Conservation (phyloP, 768 basidiomycete genomes). For the Tulasnella sp. region DNA sequence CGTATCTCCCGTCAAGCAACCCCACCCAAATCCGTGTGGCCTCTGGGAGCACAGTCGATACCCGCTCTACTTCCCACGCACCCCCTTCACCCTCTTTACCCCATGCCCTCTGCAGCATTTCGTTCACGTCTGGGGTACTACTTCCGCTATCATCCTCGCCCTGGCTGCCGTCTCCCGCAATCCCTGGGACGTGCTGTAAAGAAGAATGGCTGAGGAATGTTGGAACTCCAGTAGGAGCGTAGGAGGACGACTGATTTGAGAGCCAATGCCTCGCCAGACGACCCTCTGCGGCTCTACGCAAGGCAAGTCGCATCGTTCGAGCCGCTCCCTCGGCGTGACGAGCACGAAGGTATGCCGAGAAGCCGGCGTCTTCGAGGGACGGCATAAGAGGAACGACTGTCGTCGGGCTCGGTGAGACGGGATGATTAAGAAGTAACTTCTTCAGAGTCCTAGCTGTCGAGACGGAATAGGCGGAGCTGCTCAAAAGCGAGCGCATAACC, state of each 20-base stretch:
- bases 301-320: conserved; percentile 16
- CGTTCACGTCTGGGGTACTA: conserved; percentile 5
- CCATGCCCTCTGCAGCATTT: conserved; percentile 17
- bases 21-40: conserved; percentile 12
- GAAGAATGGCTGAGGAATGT: conserved; percentile 6
- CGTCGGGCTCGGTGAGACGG: background rate
- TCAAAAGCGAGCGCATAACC: conserved; percentile 5
- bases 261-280: conserved; percentile 15
- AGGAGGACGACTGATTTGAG: background rate
- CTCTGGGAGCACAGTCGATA: conserved; percentile 5
- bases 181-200: background rate
- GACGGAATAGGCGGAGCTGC: conserved; percentile 1
- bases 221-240: conserved; percentile 18
- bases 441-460: conserved; percentile 15
- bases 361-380: background rate
- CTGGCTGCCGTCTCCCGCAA: background rate
- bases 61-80: conserved; percentile 13
- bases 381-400: background rate
- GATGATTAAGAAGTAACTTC: conserved; percentile 4
- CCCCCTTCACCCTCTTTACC: conserved; percentile 20
- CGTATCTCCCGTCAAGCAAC: background rate
- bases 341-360: background rate
- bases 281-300: conserved; percentile 17
- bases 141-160: background rate
- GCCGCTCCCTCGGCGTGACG: conserved; percentile 15